Base-by-base conservation (phyloP, 805 yeast genomes). In the Hanseniaspora jakobsenii region DNA sequence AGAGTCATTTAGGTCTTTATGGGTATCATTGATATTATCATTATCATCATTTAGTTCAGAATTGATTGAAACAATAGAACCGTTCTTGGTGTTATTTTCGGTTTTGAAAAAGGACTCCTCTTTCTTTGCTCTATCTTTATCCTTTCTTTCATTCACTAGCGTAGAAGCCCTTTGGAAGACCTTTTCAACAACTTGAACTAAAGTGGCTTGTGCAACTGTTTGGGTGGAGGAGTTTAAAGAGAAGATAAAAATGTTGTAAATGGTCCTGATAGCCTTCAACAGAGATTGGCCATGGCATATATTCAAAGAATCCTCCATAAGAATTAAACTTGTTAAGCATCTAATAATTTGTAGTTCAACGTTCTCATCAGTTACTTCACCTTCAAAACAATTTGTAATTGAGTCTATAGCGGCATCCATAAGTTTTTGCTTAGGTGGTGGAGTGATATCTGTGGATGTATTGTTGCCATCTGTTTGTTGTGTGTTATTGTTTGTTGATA, bases 271-370 rank as follows among this genome's bases (percentile, higher is more conserved):
- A 0, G 97, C 96, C 56, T 82, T 84, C 49, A 91, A 66, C 42
- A 91, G 66, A 1, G 87, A 75, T 7, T 86, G 82, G 2, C 97
- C 97, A 57, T 91, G 98, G 36, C 64, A 60, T n/a, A 57, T 46
- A 17, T 86, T 84, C 22, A 87, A 82, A 61, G 82, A 69, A 28
- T 73, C 72, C 48, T 81, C 87, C 50, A 84, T 81, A 27, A 89
- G 68, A 13, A 86, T 80, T 41, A 94, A 89, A 50, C 91, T 85
- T 58, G 89, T 79, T 40, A 93, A 66, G 0, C 96, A 96, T 55
- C 94, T 77, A 26, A 89, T 81, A 10, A 91, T 89, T 63, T 93
- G 98, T 47, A 91, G 65, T 65, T 93, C 98, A 27, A 93, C 75
- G 47, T 72, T 77, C 19, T 82, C 82, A 57, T 87, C 94, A 0